Evolutionary conservation across 768 basidiomycete species (phyloP).

Genomic region (Boletus fagicola): DNA sequence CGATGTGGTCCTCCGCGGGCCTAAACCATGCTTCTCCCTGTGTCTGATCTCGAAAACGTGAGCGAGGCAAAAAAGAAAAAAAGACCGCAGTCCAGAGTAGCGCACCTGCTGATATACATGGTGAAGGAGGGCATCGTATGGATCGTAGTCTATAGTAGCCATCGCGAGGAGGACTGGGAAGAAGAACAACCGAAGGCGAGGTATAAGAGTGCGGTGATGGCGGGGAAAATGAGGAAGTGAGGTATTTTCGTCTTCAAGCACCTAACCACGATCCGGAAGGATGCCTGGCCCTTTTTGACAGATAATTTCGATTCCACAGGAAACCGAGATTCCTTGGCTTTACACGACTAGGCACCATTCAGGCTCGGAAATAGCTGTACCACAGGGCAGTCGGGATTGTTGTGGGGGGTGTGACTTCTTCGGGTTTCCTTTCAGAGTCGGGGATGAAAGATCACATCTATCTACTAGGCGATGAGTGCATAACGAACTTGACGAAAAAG

Average conservation of each 20-base stretch:
- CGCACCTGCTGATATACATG: constrained; percentile 76
- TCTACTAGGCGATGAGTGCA: not conserved
- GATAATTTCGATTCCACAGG: not conserved
- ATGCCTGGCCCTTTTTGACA: not conserved
- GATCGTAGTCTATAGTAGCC: constrained; percentile 67
- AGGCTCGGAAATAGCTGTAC: not conserved
- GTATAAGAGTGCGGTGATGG: constrained; percentile 16
- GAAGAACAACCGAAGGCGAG: not conserved
- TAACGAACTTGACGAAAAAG: not conserved
- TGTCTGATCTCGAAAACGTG: constrained; percentile 46
- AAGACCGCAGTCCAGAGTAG: not conserved
- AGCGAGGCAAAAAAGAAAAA: not conserved
- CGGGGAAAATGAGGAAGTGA: not conserved
- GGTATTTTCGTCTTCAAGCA: not conserved
- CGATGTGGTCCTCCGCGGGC: constrained; percentile 72
- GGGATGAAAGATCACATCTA: not conserved
- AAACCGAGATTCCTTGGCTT: not conserved
- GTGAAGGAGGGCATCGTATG: constrained; percentile 76
- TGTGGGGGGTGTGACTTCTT: not conserved
- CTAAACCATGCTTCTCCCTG: constrained; percentile 85
- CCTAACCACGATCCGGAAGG: not conserved
- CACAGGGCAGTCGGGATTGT: too few relatives aligned
- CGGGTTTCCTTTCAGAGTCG: not conserved
- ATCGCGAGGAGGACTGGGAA: constrained; percentile 2
- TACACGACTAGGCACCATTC: not conserved